Evolutionary conservation across 2,329 filamentous ascomycete genomes (phyloP), one percentile per base, ranked within the genome.

Genomic region (Aaosphaeria arxii): DNA sequence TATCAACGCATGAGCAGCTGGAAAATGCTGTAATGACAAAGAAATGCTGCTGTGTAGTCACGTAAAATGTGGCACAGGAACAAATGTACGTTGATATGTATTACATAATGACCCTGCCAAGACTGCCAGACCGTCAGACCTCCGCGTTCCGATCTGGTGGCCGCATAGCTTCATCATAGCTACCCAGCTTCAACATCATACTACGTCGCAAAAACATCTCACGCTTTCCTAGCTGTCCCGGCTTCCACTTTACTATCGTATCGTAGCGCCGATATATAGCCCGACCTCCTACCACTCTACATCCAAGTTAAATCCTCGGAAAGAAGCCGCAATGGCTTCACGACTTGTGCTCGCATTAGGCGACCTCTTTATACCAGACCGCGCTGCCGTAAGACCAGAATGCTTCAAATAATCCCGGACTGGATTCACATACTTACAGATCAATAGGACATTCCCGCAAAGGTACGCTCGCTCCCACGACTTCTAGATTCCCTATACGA

Each of bases 291-390:
- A 36, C 33, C 24, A 4, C 39, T 11, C 11, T 11, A 41, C 11
- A 41, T 17, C 9, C 11, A 41, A 41, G 9, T 28, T 17, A 41
- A 11, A 11, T 41, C 7, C 11, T 45, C 17, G 17, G 17, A 30
- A 43, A 45, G 45, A 45, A 43, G 44, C 40, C 51, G 48, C 61
- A 67, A 73, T 73, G 70, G 66, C 70, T 50, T 71, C 70, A 50
- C 63, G 70, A 62, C 60, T 73, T 51, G 70, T 73, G 50, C 63
- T 73, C 53, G 67, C 64, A 51, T 58, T 73, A 44, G 69, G 70
- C 51, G 70, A 73, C 64, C 66, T 73, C 49, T 73, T 73, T 59
- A 72, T 73, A 58, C 70, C 70, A 56, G 70, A 73, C 50, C 56
- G 70, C 60, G 70, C 70, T 58, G 53, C 68, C 47, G 70, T 73